These are phyloP conservation scores for Apophysomyces elegans DNA, from an alignment of 371 early-diverging fungal genomes.

Conservation along the genomic window DNA sequence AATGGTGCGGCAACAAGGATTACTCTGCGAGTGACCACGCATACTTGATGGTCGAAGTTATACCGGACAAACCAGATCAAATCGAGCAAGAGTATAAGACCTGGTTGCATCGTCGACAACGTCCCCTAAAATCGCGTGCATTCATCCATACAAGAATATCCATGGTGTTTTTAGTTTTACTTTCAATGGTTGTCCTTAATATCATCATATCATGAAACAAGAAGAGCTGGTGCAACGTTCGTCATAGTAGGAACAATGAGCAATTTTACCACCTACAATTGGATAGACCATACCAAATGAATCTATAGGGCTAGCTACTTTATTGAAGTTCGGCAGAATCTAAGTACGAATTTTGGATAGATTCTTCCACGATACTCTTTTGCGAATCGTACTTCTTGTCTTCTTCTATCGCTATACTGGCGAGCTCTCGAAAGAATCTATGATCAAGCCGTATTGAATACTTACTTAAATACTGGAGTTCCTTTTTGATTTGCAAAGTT, in stretches of 20 bases:
- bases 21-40: slow-evolving; percentile 77
- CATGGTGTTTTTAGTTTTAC: background rate
- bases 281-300: too few species aligned
- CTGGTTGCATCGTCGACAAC: slow-evolving; percentile 19
- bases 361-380: background rate
- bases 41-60: slow-evolving; percentile 68
- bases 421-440: slow-evolving; percentile 30
- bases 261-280: too few species aligned
- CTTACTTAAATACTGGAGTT: too few species aligned
- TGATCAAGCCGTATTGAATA: background rate
- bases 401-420: slow-evolving; percentile 12
- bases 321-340: background rate
- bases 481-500: background rate
- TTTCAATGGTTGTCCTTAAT: background rate
- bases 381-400: slow-evolving; percentile 21
- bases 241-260: too few species aligned
- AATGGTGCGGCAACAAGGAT: slow-evolving; percentile 67
- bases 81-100: slow-evolving; percentile 10
- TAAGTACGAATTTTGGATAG: background rate
- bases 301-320: background rate
- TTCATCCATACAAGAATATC: background rate
- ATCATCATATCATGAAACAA: background rate
- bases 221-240: too few species aligned
- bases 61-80: slow-evolving; percentile 28
- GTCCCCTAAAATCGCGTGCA: background rate